These are phyloP conservation scores for Amanita pseudoporphyria DNA, from an alignment of 768 basidiomycete species.

Conservation along the genomic window DNA sequence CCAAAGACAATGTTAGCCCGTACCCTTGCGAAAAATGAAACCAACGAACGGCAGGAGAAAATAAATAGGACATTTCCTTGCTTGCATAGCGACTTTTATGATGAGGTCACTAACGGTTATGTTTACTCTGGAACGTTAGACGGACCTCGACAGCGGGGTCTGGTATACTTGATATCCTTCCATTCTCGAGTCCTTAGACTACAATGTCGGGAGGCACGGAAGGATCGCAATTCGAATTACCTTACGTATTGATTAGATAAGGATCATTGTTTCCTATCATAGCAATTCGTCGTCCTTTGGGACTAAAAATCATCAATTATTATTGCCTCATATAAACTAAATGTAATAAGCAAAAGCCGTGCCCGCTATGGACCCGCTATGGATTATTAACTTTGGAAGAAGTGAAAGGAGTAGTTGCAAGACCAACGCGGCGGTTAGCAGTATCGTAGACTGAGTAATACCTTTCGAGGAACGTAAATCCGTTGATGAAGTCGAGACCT, in stretches of 20 bases:
- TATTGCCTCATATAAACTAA: too few relatives aligned
- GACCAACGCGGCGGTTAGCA: slow-evolving; percentile 43
- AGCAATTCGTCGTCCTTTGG: too few relatives aligned
- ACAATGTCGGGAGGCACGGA: too few relatives aligned
- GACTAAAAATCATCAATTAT: too few relatives aligned
- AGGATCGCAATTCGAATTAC: too few relatives aligned
- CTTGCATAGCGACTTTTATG: slow-evolving; percentile 87
- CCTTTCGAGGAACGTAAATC: slow-evolving; percentile 35
- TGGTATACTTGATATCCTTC: slow-evolving; percentile 8
- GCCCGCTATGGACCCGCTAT: too few relatives aligned
- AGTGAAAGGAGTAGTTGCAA: slow-evolving; percentile 47
- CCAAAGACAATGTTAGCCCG: background rate
- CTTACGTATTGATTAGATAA: too few relatives aligned
- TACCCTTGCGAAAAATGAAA: background rate
- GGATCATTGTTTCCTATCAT: too few relatives aligned
- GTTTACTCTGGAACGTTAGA: background rate
- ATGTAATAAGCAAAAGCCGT: too few relatives aligned
- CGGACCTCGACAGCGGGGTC: slow-evolving; percentile 8
- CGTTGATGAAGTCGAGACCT: slow-evolving; percentile 60
- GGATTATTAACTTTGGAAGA: too few relatives aligned
- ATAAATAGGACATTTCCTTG: slow-evolving; percentile 96
- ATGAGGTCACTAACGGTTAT: background rate
- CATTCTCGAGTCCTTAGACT: background rate
- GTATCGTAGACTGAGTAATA: slow-evolving; percentile 65
- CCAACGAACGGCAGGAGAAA: slow-evolving; percentile 76